Percentiles rank a stretch among this genome's conserved stretches.
phyloP scores from a whole-genome alignment of 2,329 filamentous ascomycete genomes.

The Atkinsonella hypoxylon region DNA sequence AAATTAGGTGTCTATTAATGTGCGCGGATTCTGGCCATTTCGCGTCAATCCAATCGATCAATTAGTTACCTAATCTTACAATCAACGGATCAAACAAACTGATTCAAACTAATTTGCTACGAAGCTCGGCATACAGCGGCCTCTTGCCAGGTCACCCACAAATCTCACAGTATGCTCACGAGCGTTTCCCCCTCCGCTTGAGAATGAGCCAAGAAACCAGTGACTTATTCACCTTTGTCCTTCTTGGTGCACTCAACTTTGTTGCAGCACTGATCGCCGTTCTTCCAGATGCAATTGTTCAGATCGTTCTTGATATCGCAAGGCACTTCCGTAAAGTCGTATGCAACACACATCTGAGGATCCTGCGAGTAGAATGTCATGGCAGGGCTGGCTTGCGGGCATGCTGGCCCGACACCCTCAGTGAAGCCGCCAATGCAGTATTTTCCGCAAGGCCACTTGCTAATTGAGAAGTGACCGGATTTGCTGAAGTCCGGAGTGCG shows the following conservation, averaged over 20 bases:
- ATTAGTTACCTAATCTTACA: not conserved
- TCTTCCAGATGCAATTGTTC: slow-evolving; percentile 12
- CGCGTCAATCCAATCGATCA: not conserved
- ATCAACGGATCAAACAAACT: not conserved
- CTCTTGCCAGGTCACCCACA: not conserved
- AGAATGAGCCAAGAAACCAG: not conserved
- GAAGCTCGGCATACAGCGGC: not conserved
- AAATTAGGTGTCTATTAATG: not conserved
- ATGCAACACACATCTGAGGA: slow-evolving; percentile 9
- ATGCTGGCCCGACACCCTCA: slow-evolving; percentile 8
- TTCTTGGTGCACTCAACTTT: slow-evolving; percentile 6
- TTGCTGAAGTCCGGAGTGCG: slow-evolving; percentile 6
- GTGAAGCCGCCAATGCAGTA: slow-evolving; percentile 11
- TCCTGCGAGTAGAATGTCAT: slow-evolving; percentile 10
- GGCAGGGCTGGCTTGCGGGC: slow-evolving; percentile 8
- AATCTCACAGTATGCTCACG: not conserved
- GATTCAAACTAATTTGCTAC: not conserved
- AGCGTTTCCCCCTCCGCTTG: not conserved
- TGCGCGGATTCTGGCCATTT: not conserved
- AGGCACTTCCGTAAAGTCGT: slow-evolving; percentile 10
- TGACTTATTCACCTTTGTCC: not conserved
- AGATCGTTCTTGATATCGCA: slow-evolving; percentile 9
- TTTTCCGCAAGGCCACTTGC: slow-evolving; percentile 12
- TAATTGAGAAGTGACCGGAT: slow-evolving; percentile 10
- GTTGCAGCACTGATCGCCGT: slow-evolving; percentile 8